These are phyloP conservation scores for Gossypium davidsonii DNA, from an alignment of 441 rosid species.

Conservation along the genomic window DNA sequence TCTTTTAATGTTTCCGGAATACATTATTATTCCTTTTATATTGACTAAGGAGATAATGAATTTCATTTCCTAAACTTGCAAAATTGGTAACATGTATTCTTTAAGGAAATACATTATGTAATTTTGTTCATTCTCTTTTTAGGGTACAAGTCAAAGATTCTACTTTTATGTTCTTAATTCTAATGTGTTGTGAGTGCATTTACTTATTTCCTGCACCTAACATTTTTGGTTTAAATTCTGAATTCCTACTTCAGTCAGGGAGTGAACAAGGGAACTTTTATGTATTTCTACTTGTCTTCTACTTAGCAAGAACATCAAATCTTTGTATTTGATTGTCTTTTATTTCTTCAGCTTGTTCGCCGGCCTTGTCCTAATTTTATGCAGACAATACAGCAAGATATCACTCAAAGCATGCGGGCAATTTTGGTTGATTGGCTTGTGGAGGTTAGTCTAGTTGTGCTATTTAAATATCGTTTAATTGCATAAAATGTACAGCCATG, in stretches of 20 bases:
- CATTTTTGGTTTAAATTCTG: neutral
- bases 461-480: neutral
- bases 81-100: neutral
- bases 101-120: too few relatives aligned
- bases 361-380: conserved; percentile 44
- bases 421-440: conserved; percentile 74
- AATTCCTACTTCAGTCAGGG: neutral
- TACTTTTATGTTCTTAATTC: neutral
- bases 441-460: conserved; percentile 39
- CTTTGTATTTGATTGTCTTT: conserved; percentile 14
- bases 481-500: neutral
- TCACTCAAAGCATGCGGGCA: conserved; percentile 56
- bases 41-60: neutral
- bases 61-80: neutral
- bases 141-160: neutral
- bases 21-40: neutral
- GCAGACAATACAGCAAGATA: conserved; percentile 52
- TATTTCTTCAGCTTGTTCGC: conserved; percentile 39
- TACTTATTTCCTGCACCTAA: neutral
- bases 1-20: neutral
- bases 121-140: neutral
- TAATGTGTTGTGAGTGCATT: neutral
- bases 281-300: neutral
- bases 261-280: conserved; percentile 3
- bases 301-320: neutral